Base-by-base conservation (phyloP, 352 stramenopile species). In the Globisporangium irregulare region DNA sequence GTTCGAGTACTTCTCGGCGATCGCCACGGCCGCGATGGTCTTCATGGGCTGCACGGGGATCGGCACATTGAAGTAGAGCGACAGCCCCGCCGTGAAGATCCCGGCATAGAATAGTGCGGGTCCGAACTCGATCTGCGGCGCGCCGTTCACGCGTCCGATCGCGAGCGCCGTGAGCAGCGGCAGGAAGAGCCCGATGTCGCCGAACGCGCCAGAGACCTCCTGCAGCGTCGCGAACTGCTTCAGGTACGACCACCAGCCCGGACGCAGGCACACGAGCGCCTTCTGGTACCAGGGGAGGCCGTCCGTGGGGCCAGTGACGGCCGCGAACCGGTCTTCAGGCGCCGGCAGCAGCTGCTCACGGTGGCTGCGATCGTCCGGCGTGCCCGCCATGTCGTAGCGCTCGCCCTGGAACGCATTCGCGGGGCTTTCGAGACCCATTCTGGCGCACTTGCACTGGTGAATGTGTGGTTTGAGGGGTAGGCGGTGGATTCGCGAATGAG, bases 1-100 rank as follows among this genome's bases (percentile, higher is more conserved):
- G 60, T 91, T 87, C 34, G 85, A 75, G 53, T 89, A 81, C 58
- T 92, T 87, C 50, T 95, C 88, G 24, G 88, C 78, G 51, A 98
- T 89, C 14, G 91, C 95, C 24, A 97, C 89, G 10, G 93, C 91
- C 4, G 92, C 78, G 62, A 98, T 97, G 18, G 89, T 94, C 77
- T 98, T 98, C 95, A 98, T 98, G 15, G 95, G 95, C 73, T 98
- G 95, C 24, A 98, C 89, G n/a, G 90, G 92, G 76, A 98, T 98
- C 53, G 95, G 95, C 36, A 98, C 73, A 68, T 97, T 93, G 80
- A 96, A 98, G 54, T 89, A 75, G 29, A 86, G 80, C 29, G 92
- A 91, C 14, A 95, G 87, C 1, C 93, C 69, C 0, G 96, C 72
- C 34, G 97, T 98, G 66, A 90, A 94, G 10, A 97, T 63, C 0